Evolutionary conservation across 2,329 filamentous ascomycete species (phyloP).

Genomic region (Sphaceloma murrayae): DNA sequence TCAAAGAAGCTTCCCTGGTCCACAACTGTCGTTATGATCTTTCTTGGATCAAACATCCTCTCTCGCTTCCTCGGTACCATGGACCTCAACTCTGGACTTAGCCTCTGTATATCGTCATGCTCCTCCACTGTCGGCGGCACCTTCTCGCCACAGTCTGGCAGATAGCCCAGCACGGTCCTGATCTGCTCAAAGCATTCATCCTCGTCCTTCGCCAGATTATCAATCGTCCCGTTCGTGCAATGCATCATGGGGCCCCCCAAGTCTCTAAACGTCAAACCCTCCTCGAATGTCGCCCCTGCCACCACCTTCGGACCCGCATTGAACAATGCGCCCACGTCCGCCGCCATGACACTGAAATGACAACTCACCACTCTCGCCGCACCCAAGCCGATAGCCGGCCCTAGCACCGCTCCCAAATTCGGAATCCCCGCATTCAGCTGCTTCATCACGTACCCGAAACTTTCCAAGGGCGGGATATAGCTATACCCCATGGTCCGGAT

Average conservation of each 20-base stretch:
- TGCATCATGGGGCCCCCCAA: constrained; percentile 53
- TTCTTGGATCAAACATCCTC: constrained; percentile 51
- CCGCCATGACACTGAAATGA: constrained; percentile 58
- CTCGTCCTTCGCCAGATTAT: constrained; percentile 53
- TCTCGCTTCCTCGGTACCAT: constrained; percentile 50
- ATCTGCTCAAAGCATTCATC: constrained; percentile 54
- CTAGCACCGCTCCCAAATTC: constrained; percentile 53
- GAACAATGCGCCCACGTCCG: constrained; percentile 51
- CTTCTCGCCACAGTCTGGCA: constrained; percentile 49
- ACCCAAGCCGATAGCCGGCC: constrained; percentile 54
- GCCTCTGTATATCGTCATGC: constrained; percentile 43
- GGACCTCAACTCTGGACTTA: constrained; percentile 41
- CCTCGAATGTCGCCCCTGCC: constrained; percentile 54
- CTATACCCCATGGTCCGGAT: constrained; percentile 48
- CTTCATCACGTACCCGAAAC: constrained; percentile 44
- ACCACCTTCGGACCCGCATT: constrained; percentile 57
- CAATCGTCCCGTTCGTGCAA: constrained; percentile 57
- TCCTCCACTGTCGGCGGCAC: constrained; percentile 40
- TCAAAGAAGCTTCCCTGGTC: constrained; percentile 52
- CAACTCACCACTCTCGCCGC: constrained; percentile 52
- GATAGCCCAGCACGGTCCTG: constrained; percentile 46
- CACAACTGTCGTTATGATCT: constrained; percentile 49
- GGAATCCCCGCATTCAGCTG: constrained; percentile 56
- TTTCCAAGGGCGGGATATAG: constrained; percentile 50
- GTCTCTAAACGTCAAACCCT: constrained; percentile 49